These are phyloP conservation scores for Lactarius indigo DNA, from an alignment of 768 basidiomycete genomes.

Conservation along the genomic window DNA sequence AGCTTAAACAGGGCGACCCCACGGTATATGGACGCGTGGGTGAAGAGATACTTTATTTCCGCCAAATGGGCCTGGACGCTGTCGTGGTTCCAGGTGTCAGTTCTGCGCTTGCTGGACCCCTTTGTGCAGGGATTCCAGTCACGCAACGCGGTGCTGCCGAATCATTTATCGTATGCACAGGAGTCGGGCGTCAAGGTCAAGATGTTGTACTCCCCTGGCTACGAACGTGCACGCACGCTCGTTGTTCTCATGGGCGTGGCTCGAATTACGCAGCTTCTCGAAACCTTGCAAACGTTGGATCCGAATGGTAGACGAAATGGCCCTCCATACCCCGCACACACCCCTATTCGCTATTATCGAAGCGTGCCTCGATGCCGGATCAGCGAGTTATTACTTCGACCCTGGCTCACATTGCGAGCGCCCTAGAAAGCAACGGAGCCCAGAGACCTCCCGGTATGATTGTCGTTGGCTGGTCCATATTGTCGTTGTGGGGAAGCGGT, in stretches of 20 bases:
- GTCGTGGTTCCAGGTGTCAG: conserved; percentile 86
- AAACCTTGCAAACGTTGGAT: conserved; percentile 43
- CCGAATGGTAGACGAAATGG: conserved; percentile 39
- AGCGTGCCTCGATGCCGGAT: conserved; percentile 89
- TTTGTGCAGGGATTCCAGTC: conserved; percentile 87
- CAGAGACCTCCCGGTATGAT: conserved; percentile 97
- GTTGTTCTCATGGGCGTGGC: conserved; percentile 96
- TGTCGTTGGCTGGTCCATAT: conserved; percentile 86
- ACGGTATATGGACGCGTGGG: conserved; percentile 92
- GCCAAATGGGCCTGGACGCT: conserved; percentile 77
- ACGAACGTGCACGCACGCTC: conserved; percentile 76
- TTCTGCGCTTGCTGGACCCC: conserved; percentile 86
- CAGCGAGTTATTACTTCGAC: conserved; percentile 84
- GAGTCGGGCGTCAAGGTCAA: conserved; percentile 84
- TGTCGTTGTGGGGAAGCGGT: conserved; percentile 71
- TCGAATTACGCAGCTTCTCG: conserved; percentile 66
- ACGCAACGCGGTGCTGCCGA: conserved; percentile 96
- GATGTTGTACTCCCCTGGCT: conserved; percentile 82
- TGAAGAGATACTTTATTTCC: conserved; percentile 93
- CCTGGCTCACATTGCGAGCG: conserved; percentile 62
- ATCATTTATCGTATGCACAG: conserved; percentile 86
- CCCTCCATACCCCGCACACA: conserved; percentile 61
- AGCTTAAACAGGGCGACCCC: conserved; percentile 98
- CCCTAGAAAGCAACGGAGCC: conserved; percentile 71
- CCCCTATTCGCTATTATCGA: conserved; percentile 95